Conservation (phyloP, 306 rosid genomes). For the Oemleria cerasiformis region DNA sequence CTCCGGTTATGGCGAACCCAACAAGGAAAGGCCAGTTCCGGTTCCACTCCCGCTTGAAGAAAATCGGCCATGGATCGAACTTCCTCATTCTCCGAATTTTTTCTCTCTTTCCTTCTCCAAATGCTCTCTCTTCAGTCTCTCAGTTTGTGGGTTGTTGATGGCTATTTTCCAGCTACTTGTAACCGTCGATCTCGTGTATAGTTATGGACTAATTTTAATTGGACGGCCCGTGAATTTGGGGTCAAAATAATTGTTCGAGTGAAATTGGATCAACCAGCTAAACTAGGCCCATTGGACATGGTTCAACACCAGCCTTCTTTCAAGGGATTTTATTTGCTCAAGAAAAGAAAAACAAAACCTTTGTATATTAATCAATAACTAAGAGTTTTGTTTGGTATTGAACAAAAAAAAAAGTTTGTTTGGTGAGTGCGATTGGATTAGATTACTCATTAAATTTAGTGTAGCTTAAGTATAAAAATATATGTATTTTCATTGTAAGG, state of each 20-base stretch:
- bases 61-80: constrained; percentile 92
- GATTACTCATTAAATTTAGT: too few species aligned
- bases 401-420: too few species aligned
- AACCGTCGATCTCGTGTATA: not conserved
- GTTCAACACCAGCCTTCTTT: too few species aligned
- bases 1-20: constrained; percentile 75
- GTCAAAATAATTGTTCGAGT: not conserved
- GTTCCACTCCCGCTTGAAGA: constrained; percentile 87
- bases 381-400: too few species aligned
- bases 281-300: not conserved
- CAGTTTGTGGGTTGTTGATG: not conserved
- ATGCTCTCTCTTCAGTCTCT: constrained; percentile 4
- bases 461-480: too few species aligned
- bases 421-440: too few species aligned
- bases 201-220: not conserved
- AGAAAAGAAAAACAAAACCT: too few species aligned
- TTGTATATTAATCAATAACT: too few species aligned
- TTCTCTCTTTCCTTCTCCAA: not conserved
- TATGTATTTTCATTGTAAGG: too few species aligned
- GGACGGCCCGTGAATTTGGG: not conserved
- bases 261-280: not conserved
- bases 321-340: too few species aligned
- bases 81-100: constrained; percentile 33
- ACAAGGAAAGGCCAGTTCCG: constrained; percentile 87
- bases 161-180: not conserved